Percentiles rank a stretch among this genome's conserved stretches.
Conservation (phyloP, 306 rosid species). For the Malus domestica region ASM211411v1 NC_041801.1:5121501-5122000, state of each 20-base stretch:
- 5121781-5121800: conserved; percentile 71
- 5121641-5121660: conserved; percentile 41
- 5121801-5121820: conserved; percentile 51
- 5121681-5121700: conserved; percentile 79
- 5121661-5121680: conserved; percentile 60
- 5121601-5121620: neutral
- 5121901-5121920: conserved; percentile 48
- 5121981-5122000: conserved; percentile 85
- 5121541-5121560: neutral
- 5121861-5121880: conserved; percentile 49
- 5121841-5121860: conserved; percentile 86
- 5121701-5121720: conserved; percentile 74
- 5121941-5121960: conserved; percentile 95
- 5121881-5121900: conserved; percentile 47
- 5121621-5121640: conserved; percentile 3
- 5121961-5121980: conserved; percentile 77
- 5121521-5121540: conserved; percentile 2
- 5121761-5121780: conserved; percentile 97
- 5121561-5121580: neutral
- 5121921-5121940: conserved; percentile 74
- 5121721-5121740: conserved; percentile 88
- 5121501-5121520: neutral
- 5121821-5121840: conserved; percentile 53
- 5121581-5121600: neutral
- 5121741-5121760: conserved; percentile 92